Conservation (phyloP, 176 grass and related monocot species). For the Melocanna baccifera region DNA sequence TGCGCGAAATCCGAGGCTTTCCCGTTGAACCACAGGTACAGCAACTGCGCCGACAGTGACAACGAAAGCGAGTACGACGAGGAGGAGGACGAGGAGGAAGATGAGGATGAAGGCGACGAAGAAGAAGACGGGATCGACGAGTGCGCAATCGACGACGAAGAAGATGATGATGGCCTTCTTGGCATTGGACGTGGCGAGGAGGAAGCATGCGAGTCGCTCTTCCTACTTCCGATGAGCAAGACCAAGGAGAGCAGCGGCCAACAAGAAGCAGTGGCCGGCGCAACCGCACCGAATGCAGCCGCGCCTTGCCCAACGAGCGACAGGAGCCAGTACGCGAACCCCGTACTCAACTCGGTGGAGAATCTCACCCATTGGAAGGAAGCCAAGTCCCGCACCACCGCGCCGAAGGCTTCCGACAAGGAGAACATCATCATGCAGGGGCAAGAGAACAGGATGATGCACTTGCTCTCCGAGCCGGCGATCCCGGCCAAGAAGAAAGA, state of each 20-base stretch:
- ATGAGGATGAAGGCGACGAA: constrained; percentile 38
- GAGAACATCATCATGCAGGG: constrained; percentile 29
- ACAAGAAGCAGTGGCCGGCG: neutral
- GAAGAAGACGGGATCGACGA: constrained; percentile 54
- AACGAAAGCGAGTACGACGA: constrained; percentile 55
- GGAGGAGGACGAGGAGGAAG: constrained; percentile 49
- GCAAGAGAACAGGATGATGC: constrained; percentile 45
- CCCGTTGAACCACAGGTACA: constrained; percentile 81
- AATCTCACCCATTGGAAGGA: constrained; percentile 81
- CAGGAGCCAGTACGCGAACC: constrained; percentile 33
- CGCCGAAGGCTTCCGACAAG: constrained; percentile 50
- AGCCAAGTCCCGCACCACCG: constrained; percentile 39
- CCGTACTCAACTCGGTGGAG: constrained; percentile 65
- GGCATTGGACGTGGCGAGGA: constrained; percentile 64
- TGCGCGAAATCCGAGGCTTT: constrained; percentile 52
- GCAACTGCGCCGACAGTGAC: constrained; percentile 49
- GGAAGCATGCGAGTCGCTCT: constrained; percentile 82
- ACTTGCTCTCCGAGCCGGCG: constrained; percentile 17
- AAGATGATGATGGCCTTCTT: constrained; percentile 36
- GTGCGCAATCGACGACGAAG: constrained; percentile 47
- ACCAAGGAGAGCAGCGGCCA: constrained; percentile 22
- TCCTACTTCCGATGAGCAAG: constrained; percentile 58
- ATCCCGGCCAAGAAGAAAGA: constrained; percentile 19
- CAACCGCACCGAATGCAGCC: neutral
- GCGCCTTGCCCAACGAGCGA: constrained; percentile 27